Conservation (phyloP, 441 rosid species). For the Syzygium malaccense region DNA sequence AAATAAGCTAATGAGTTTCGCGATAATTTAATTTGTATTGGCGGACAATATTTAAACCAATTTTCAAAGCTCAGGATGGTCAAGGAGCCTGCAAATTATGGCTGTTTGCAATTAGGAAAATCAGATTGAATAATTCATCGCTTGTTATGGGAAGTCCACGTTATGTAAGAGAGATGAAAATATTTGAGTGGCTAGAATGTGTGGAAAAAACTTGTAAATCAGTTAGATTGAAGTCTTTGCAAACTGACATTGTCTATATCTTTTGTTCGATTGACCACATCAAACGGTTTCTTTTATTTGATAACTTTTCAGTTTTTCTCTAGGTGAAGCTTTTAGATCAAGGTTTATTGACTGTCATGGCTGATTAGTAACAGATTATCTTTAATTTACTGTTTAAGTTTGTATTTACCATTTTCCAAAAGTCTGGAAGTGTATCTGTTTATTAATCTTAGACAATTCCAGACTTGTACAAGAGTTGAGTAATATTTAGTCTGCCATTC, state of each 20-base stretch:
- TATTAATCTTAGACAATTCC: neutral
- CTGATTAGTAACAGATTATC: neutral
- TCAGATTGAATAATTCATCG: neutral
- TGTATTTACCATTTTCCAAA: neutral
- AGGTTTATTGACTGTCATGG: neutral
- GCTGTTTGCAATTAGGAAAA: neutral
- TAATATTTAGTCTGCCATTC: neutral
- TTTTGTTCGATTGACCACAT: neutral
- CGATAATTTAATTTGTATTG: neutral
- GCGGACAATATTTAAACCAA: neutral
- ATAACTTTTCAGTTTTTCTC: neutral
- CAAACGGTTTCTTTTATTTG: neutral
- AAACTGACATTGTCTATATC: neutral
- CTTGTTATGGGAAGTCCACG: neutral
- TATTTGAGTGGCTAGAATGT: neutral
- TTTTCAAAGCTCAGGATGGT: neutral
- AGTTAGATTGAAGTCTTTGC: neutral
- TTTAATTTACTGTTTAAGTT: neutral
- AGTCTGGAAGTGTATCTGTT: neutral
- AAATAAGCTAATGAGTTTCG: neutral
- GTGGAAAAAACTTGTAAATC: neutral
- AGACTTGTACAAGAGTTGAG: neutral
- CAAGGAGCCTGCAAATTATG: neutral
- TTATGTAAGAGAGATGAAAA: neutral
- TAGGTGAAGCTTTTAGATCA: neutral